Base-by-base conservation (phyloP, 768 basidiomycete species). In the Hypholoma fasciculare region DNA sequence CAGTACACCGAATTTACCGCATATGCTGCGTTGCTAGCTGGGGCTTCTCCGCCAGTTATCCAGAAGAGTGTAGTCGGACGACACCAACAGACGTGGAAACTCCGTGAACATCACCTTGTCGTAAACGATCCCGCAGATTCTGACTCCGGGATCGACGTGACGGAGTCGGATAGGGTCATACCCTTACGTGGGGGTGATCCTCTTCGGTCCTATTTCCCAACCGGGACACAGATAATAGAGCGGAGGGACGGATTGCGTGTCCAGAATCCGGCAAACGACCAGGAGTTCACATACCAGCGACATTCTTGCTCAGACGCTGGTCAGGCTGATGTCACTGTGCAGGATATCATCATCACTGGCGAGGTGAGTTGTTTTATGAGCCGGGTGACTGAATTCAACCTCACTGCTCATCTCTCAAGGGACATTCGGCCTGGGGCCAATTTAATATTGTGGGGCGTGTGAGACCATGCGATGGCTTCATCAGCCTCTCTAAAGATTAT, bases 341-440 rank as follows among this genome's bases (percentile, higher is more conserved):
- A 73, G 55, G 92, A 94, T 65, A 76, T 92, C 37, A 81, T 94
- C 50, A 73, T 94, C 30, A 79, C 83, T 12, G 92, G 92, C 66
- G 89, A 93, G 78, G 91, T 91, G 59, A 20, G 71, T 20, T 30
- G 44, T 4, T 48, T 43, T 43, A 23, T 39, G 13, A 16, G 36
- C 27, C 26, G 44, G 51, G 40, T 38, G 44, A 23, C 52, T 36
- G 9, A 13, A 40, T 14, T n/a, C 14, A 19, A 30, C 9, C 48
- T 57, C 26, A 43, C n/a, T 19, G n/a, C 7, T 43, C 57, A 57
- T 56, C 26, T 61, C 52, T 17, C 17, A 57, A 93, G 90, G 92
- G 93, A 4, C 94, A 95, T 72, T 95, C 93, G 7, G 86, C 92
- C 13, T 96, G 93, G 93, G 93, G 94, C 20, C 87, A 91, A 62